Evolutionary conservation across 768 basidiomycete species (phyloP).

Genomic region (Cytidiella melzeri): DNA sequence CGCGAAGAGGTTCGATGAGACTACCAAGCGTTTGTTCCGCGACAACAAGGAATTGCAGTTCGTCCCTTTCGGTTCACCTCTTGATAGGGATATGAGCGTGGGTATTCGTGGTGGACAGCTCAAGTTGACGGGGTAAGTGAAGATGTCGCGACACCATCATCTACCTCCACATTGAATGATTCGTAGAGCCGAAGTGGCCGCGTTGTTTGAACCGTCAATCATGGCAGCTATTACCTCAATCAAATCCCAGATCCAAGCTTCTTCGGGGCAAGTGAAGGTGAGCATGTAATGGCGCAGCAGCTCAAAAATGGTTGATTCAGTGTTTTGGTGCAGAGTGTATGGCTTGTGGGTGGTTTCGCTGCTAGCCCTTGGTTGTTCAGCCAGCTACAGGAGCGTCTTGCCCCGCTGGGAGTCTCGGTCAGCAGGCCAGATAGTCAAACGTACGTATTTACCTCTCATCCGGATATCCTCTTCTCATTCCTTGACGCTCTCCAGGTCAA

Average conservation of each 20-base stretch:
- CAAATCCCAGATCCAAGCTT: slow-evolving; percentile 62
- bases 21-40: slow-evolving; percentile 73
- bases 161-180: background rate
- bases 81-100: slow-evolving; percentile 64
- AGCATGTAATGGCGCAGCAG: background rate
- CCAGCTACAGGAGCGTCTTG: slow-evolving; percentile 67
- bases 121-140: slow-evolving; percentile 58
- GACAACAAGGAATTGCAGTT: slow-evolving; percentile 64
- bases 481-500: slow-evolving; percentile 45
- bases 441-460: slow-evolving; percentile 40
- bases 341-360: slow-evolving; percentile 79
- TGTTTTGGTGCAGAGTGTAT: slow-evolving; percentile 51
- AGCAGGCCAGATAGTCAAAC: slow-evolving; percentile 78
- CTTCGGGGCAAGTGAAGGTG: slow-evolving; percentile 62
- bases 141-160: background rate
- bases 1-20: slow-evolving; percentile 75
- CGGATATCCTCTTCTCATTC: background rate
- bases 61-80: slow-evolving; percentile 69
- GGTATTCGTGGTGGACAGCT: slow-evolving; percentile 71
- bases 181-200: slow-evolving; percentile 43
- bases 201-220: slow-evolving; percentile 74
- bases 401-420: slow-evolving; percentile 49
- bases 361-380: slow-evolving; percentile 76
- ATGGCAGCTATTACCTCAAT: slow-evolving; percentile 68
- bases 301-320: background rate